Evolutionary conservation across 2,329 filamentous ascomycete species (phyloP), one percentile per base, ranked within the genome.

Genomic region (Juglanconis sp.): DNA sequence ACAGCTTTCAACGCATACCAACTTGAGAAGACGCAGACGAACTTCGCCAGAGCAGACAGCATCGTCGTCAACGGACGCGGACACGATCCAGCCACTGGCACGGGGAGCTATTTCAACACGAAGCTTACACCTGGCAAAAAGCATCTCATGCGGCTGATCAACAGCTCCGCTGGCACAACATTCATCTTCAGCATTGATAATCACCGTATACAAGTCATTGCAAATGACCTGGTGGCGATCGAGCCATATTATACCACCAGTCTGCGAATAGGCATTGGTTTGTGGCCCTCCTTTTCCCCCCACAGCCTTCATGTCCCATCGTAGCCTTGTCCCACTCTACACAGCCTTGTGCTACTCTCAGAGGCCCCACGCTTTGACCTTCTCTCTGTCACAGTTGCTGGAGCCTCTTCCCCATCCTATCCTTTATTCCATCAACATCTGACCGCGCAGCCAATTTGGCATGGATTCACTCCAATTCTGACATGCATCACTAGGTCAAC

Each of bases 221-320:
- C 76, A 13, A 74, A 73, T 44, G 80, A 82, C 61, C 78, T 79
- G n/a, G 77, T 81, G 0, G 73, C 76, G 0, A 68, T 80, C 55
- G 65, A 73, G 54, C 81, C 81, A 0, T 84, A 83, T 66, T 70
- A 72, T 1, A 77, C 77, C 0, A 72, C 78, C 2, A 71, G 76
- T n/a, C 70, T 85, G 8, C 76, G 72, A 5, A 71, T 85, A 6
- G 78, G 74, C 44, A 74, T 84, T 49, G 81, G 81, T 47, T 78
- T 81, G 63, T 62, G 68, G 7, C 7, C 35, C 7, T 24, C 24
- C 24, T 24, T 24, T 24, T 2, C 2, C 24, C 24, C 24, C 24
- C 24, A 24, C 24, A 24, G 24, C 24, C 24, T 24, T 78, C 81
- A 62, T 62, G 68, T 7, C 7, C 35, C 7, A 7, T 48, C n/a